Evolutionary conservation across 1,139 yeast genomes (phyloP).

Genomic region (Blastobotrys serpentis): DNA sequence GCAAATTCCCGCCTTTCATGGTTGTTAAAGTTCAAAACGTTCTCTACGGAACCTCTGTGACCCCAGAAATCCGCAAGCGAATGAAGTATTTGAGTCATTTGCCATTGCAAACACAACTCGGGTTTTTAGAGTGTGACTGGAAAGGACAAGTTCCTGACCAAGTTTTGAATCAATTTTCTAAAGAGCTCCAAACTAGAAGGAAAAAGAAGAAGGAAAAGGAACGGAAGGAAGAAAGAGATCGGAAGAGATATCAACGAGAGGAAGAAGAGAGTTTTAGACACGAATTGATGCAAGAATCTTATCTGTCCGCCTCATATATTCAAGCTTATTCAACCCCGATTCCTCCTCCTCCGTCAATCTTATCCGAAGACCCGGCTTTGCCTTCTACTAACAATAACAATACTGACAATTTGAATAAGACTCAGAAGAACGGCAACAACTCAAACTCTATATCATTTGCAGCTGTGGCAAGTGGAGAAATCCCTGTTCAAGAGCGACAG

Average conservation of each 20-base stretch:
- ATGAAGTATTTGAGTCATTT: slow-evolving; percentile 76
- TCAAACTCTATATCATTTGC: slow-evolving; percentile 25
- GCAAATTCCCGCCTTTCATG: slow-evolving; percentile 64
- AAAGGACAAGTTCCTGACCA: slow-evolving; percentile 49
- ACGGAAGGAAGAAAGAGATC: slow-evolving; percentile 64
- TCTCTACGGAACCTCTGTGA: slow-evolving; percentile 57
- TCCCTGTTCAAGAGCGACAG: slow-evolving; percentile 21
- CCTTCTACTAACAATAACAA: slow-evolving; percentile 10
- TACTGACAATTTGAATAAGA: slow-evolving; percentile 36
- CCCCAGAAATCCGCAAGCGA: slow-evolving; percentile 54
- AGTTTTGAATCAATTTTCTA: slow-evolving; percentile 54
- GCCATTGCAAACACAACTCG: slow-evolving; percentile 82
- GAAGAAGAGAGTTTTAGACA: slow-evolving; percentile 48
- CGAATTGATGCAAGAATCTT: slow-evolving; percentile 31
- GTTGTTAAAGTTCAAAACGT: slow-evolving; percentile 68
- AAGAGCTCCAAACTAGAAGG: slow-evolving; percentile 62
- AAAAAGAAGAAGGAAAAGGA: slow-evolving; percentile 53
- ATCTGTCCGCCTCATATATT: slow-evolving; percentile 14
- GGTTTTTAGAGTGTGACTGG: slow-evolving; percentile 89
- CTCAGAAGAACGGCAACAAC: slow-evolving; percentile 41
- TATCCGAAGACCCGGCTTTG: slow-evolving; percentile 21
- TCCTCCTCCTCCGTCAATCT: slow-evolving; percentile 13
- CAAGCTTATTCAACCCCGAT: slow-evolving; percentile 15
- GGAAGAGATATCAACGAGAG: slow-evolving; percentile 56
- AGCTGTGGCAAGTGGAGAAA: slow-evolving; percentile 24